phyloP scores from a whole-genome alignment of 2,329 filamentous ascomycete species.

The Aspergillus sp. region DNA sequence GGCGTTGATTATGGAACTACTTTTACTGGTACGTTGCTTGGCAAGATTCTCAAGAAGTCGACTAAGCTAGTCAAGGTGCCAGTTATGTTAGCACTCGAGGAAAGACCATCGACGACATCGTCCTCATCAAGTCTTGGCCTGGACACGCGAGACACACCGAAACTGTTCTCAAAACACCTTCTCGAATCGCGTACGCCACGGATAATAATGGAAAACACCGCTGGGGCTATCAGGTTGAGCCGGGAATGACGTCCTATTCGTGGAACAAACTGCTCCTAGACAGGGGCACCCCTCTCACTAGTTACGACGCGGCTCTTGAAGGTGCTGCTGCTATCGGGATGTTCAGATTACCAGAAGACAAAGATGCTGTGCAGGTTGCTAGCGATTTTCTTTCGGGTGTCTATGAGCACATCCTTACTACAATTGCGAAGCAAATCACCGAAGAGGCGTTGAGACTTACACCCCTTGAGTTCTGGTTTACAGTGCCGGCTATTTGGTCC shows the following conservation, averaged over 20 bases:
- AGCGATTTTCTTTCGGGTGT: constrained; percentile 22
- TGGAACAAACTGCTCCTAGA: constrained; percentile 33
- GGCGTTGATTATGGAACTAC: constrained; percentile 24
- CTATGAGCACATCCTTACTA: constrained; percentile 20
- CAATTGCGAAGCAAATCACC: constrained; percentile 16
- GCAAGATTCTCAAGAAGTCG: too few species aligned
- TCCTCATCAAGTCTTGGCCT: constrained; percentile 24
- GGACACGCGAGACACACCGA: constrained; percentile 16
- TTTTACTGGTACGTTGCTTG: constrained; percentile 11
- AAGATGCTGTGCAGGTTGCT: constrained; percentile 21
- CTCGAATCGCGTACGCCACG: constrained; percentile 25
- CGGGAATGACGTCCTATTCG: constrained; percentile 22
- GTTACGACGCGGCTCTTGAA: constrained; percentile 20
- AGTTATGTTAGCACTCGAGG: constrained; percentile 17
- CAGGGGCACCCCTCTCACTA: constrained; percentile 8
- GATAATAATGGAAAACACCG: constrained; percentile 17
- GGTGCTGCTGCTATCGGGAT: constrained; percentile 10
- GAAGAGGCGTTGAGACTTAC: constrained; percentile 7
- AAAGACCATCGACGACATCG: constrained; percentile 16
- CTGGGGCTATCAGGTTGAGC: constrained; percentile 28
- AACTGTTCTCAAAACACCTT: constrained; percentile 23
- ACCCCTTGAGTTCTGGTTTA: constrained; percentile 26
- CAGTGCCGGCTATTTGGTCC: constrained; percentile 32
- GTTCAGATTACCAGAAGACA: constrained; percentile 20
- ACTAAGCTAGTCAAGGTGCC: background rate